Evolutionary conservation across 306 rosid genomes (phyloP), one percentile per base, ranked within the genome.

Genomic region (Rubus idaeus): DNA sequence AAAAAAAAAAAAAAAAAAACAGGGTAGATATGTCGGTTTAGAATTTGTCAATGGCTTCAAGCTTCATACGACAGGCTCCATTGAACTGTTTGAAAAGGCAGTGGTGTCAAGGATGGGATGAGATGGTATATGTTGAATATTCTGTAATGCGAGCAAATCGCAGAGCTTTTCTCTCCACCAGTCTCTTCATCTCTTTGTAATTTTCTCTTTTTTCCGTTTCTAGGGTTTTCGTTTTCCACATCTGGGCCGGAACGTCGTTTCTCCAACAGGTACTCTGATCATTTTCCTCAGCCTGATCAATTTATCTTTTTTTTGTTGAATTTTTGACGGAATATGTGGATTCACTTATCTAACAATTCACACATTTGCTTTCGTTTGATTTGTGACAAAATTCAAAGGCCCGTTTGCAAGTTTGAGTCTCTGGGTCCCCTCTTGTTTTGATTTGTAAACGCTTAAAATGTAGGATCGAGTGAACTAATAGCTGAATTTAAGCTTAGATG

Each of bases 111-210:
- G 70, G 70, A 20, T 53, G 60, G 23, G 5, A 50, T 40, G 40
- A 10, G 16, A 12, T 4, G 64, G 60, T 21, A 57, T 9, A 23
- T 26, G 42, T 30, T 61, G 66, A 61, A 37, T 41, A 26, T 17
- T 71, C 23, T 39, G 68, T 74, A 11, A 49, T 50, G 67, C 82
- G 82, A 70, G 47, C 78, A 74, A 84, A 69, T 46, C 47, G 77
- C 79, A 79, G 63, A 77, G 63, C 42, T 77, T 78, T 75, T 65
- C 88, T 79, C 79, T 73, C 75, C 61, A 67, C 81, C 81, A 51
- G 21, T 74, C 69, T 49, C 71, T 68, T 57, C 65, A 3, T 80
- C 81, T 44, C 37, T 70, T 21, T 56, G 78, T 69, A 49, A 30
- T 51, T 18, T 17, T 8, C 3, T 57, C 39, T 67, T 41, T 61